Evolutionary conservation across 495 filamentous ascomycete species (phyloP), one percentile per base, ranked within the genome.

Genomic region (Cladorrhinum samala): DNA sequence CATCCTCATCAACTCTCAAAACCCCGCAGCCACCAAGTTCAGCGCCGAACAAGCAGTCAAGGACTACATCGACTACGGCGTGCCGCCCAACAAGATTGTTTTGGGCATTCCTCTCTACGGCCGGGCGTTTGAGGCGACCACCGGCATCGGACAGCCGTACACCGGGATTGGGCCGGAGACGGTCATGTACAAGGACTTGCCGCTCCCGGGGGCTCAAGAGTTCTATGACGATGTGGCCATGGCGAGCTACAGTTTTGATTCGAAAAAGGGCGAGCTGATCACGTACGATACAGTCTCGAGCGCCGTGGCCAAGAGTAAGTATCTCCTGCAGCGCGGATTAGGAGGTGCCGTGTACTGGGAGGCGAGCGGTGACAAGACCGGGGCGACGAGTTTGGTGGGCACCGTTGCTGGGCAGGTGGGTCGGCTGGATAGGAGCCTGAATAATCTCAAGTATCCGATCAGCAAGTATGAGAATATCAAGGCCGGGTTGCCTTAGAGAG

Each of bases 281-380:
- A 81, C 78, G 52, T 96, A 89, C 64, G 91, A 96, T 55, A 86
- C 76, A 5, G 73, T 81, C 0, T 67, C 68, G 8, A 79, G 83
- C 48, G 83, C 80, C 0, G 60, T 64, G 39, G 46, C 61, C 49
- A 95, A 96, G 72, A 80, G 77, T 1, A 64, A 70, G 43, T 95
- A 86, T 60, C 77, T 95, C 46, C 65, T 70, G 56, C 51, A 73
- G 13, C 76, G 74, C 46, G 77, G 81, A 6, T 75, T 95, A 7
- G 89, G 87, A 2, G 89, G 91, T 11, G 84, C 78, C 0, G 92
- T 96, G 82, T 96, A 88, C 79, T 96, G 91, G 91, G 91, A 96
- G 70, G 83, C 80, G 20, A 87, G 82, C 63, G 83, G 80, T 20
- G 91, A 96, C 63, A 84, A 78, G 63, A 60, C 43, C 0, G 81